Percentiles rank a stretch among this genome's conserved stretches.
Conservation (phyloP, 2,329 filamentous ascomycete genomes). For the Mycosphaerella sp. region DNA sequence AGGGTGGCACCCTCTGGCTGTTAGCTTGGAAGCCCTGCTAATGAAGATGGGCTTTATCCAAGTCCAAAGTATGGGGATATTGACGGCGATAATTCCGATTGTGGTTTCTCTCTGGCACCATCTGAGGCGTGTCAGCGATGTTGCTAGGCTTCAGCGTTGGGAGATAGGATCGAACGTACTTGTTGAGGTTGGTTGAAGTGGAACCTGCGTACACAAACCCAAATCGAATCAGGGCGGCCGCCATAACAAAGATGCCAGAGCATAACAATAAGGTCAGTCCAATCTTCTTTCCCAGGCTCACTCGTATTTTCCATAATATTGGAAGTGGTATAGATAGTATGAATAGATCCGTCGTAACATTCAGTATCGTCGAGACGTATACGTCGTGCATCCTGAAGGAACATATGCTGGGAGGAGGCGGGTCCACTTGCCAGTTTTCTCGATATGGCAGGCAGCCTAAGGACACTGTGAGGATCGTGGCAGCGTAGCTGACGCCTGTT, state of each 20-base stretch:
- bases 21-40: background rate
- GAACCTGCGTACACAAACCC: conserved; percentile 27
- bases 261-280: conserved; percentile 32
- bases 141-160: background rate
- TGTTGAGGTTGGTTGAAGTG: conserved; percentile 33
- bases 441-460: conserved; percentile 29
- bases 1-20: background rate
- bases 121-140: background rate
- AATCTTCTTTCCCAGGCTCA: conserved; percentile 32
- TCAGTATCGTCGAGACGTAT: conserved; percentile 30
- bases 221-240: conserved; percentile 33
- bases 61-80: conserved; percentile 30
- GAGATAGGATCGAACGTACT: conserved; percentile 10
- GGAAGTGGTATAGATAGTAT: conserved; percentile 34
- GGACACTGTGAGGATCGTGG: conserved; percentile 32
- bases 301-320: conserved; percentile 32
- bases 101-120: conserved; percentile 37
- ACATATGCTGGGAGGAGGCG: conserved; percentile 17
- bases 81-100: conserved; percentile 35
- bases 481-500: conserved; percentile 27
- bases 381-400: conserved; percentile 12
- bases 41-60: background rate
- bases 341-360: conserved; percentile 32
- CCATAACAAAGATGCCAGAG: conserved; percentile 36
- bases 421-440: conserved; percentile 30